phyloP scores from a whole-genome alignment of 208 protist species.

The Leishmania arabica region DNA sequence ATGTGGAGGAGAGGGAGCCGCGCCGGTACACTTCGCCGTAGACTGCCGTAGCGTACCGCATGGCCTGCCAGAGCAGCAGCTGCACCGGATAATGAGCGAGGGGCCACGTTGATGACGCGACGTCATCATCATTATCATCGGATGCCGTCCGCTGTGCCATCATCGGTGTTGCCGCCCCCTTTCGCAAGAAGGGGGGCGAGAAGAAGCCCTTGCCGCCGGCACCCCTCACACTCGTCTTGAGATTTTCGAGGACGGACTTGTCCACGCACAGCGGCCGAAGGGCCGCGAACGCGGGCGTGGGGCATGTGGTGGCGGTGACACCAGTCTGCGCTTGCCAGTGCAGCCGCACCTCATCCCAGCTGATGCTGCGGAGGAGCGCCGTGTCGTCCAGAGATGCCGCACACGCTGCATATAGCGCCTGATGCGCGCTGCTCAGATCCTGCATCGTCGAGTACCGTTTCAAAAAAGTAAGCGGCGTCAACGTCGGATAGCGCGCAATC shows the following conservation, averaged over 20 bases:
- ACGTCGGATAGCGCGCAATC: conserved; percentile 35
- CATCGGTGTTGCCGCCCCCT: not conserved
- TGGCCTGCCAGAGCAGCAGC: conserved; percentile 38
- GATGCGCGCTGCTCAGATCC: conserved; percentile 26
- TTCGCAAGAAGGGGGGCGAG: not conserved
- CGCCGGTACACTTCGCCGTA: conserved; percentile 61
- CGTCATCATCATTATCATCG: conserved; percentile 3
- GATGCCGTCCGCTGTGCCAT: not conserved
- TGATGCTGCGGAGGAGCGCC: conserved; percentile 16
- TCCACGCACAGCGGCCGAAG: conserved; percentile 4
- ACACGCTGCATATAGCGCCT: conserved; percentile 35
- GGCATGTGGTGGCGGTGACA: not conserved
- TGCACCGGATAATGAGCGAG: conserved; percentile 35
- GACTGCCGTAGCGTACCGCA: conserved; percentile 67
- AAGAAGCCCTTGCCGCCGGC: conserved; percentile 11
- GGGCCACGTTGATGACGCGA: not conserved
- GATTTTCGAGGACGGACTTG: not conserved
- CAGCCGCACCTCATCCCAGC: conserved; percentile 16
- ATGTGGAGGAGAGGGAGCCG: conserved; percentile 44
- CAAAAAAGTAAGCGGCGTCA: conserved; percentile 23
- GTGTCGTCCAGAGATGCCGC: conserved; percentile 29
- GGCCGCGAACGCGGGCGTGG: not conserved
- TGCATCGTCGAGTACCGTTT: conserved; percentile 31
- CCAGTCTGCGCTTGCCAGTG: not conserved
- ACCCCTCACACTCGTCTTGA: not conserved